These are phyloP conservation scores for Gnomoniopsis smithogilvyi DNA, from an alignment of 2,329 filamentous ascomycete species.

Conservation along the genomic window DNA sequence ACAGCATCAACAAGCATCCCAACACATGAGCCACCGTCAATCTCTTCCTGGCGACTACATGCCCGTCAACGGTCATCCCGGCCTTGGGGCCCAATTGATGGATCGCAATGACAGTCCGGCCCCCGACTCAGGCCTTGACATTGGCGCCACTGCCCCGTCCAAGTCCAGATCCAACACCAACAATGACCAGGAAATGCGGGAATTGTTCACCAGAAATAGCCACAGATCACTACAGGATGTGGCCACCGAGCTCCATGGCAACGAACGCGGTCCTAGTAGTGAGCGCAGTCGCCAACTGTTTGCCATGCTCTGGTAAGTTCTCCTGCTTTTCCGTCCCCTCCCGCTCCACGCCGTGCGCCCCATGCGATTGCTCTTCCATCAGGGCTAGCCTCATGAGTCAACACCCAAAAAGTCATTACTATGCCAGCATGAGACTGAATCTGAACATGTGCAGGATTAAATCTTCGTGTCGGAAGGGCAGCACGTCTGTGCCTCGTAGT, in stretches of 20 bases:
- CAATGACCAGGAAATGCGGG: constrained; percentile 77
- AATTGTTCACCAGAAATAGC: constrained; percentile 68
- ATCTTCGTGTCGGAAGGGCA: constrained; percentile 68
- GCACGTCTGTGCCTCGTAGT: constrained; percentile 85
- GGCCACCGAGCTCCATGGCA: constrained; percentile 71
- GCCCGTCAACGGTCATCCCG: constrained; percentile 12
- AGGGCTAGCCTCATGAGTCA: background rate
- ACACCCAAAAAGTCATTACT: background rate
- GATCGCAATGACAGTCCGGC: constrained; percentile 60
- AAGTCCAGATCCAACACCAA: constrained; percentile 68
- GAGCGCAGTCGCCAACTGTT: constrained; percentile 83
- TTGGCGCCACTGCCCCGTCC: constrained; percentile 45
- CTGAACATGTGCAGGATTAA: constrained; percentile 59
- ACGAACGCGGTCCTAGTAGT: constrained; percentile 75
- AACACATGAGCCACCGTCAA: constrained; percentile 40
- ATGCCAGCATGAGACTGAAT: constrained; percentile 15
- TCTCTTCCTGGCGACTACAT: constrained; percentile 53
- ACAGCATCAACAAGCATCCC: too few species aligned
- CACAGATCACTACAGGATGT: constrained; percentile 68
- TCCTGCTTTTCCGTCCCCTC: background rate
- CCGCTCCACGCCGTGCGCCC: background rate
- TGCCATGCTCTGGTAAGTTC: constrained; percentile 78
- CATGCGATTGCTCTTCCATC: background rate
- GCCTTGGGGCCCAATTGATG: constrained; percentile 47
- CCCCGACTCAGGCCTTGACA: constrained; percentile 46